Evolutionary conservation across 441 rosid species (phyloP), one percentile per base, ranked within the genome.

Genomic region (California macrophylla): DNA sequence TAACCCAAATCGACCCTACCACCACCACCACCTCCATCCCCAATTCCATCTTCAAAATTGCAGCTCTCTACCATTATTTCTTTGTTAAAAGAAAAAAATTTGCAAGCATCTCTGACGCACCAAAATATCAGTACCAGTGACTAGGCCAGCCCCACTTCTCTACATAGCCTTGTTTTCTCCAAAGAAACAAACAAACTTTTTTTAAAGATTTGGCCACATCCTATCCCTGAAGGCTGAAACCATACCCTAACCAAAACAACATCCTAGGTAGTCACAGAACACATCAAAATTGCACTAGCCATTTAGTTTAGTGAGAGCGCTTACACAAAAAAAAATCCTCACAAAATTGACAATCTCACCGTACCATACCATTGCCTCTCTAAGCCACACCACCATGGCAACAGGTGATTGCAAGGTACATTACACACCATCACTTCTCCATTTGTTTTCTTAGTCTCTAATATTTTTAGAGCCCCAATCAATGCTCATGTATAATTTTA

Each of bases 381-480:
- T 45, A 45, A 45, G 54, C 54, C 54, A 45, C 54, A 45, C 54
- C 54, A 45, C 54, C 54, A 45, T 45, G 54, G 54, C 54, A 15
- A 45, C 18, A 45, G 54, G 6, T 45, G 54, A n/a, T 45, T 15
- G 18, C 54, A 45, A 45, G 54, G 54, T 45, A 45, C 54, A 45
- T 45, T 45, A 45, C 54, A 45, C 54, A 45, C 54, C 54, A 45
- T n/a, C 54, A 58, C 63, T 58, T 58, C 63, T 58, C 63, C 30
- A 58, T 29, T 58, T 45, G 21, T 56, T 45, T 45, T 45, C 63
- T 9, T 25, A 2, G 63, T 58, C 6, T 58, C 4, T 58, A 10
- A 16, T 23, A 23, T 54, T 40, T 45, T n/a, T 45, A 25, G 28
- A 58, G 63, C 63, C 63, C 6, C 24, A 10, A 9, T 15, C 45